Conservation (phyloP, 2,329 filamentous ascomycete species). For the Pseudogymnoascus sp. region DNA sequence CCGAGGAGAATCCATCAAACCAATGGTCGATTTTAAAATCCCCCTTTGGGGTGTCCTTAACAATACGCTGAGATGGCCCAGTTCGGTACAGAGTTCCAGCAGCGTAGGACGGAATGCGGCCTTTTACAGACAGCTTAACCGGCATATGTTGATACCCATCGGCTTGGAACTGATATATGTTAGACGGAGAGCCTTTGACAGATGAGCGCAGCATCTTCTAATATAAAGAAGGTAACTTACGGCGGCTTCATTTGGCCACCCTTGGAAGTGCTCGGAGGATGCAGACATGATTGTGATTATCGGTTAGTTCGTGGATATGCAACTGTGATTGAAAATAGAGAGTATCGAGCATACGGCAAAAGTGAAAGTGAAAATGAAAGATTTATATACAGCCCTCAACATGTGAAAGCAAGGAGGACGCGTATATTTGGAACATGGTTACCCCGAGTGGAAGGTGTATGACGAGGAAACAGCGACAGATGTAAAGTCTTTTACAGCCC, state of each 20-base stretch:
- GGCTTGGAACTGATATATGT: neutral
- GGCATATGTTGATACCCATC: constrained; percentile 31
- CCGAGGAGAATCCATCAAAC: constrained; percentile 70
- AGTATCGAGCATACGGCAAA: neutral
- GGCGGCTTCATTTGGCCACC: neutral
- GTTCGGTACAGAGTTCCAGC: constrained; percentile 67
- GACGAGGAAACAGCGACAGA: constrained; percentile 21
- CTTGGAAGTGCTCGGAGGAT: neutral
- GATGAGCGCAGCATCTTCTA: neutral
- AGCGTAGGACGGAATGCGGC: constrained; percentile 61
- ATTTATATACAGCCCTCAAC: neutral
- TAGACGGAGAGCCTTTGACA: neutral
- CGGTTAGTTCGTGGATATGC: neutral
- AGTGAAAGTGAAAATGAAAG: neutral
- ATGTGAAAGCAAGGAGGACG: neutral
- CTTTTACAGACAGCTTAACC: constrained; percentile 53
- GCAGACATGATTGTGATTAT: neutral
- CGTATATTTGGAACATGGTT: neutral
- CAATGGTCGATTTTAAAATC: constrained; percentile 60
- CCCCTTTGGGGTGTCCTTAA: constrained; percentile 50
- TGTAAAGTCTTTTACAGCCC: constrained; percentile 18
- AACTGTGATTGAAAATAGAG: neutral
- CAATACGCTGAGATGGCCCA: constrained; percentile 57
- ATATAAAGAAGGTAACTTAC: neutral
- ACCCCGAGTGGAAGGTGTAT: neutral